Base-by-base conservation (phyloP, 1,284 basidiomycete species). In the Fomitopsis pinicola region DNA sequence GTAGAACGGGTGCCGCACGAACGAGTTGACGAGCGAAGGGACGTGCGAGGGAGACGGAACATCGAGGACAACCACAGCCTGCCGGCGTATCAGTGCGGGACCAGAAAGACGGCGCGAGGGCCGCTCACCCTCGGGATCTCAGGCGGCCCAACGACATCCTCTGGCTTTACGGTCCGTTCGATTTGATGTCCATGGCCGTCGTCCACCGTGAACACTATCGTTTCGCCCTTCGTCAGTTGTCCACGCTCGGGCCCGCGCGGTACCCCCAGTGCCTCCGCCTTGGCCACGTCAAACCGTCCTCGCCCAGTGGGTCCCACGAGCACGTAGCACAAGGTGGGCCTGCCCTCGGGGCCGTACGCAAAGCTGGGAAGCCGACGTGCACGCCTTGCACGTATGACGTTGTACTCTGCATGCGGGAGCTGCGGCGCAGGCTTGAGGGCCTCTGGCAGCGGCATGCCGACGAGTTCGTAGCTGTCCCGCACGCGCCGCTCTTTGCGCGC, bases 271-370 rank as follows among this genome's bases (percentile, higher is more conserved):
- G 77, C 82, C 6, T 78, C 71, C 0, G 95, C 93, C 64, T 85
- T 87, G 60, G 76, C 75, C 0, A 76, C 85, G 64, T 97, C 85
- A 70, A 98, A 97, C 73, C 92, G 94, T n/a, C 95, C 95, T 3
- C 94, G 86, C 42, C 88, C 78, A 2, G 80, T 80, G 0, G 94
- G 92, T 0, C 94, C 93, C 55, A 92, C 81, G 46, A 90, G 74
- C 28, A 96, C 80, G 72, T 95, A 97, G 5, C 82, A 81, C n/a
- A 85, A 62, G 2, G 81, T 77, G 7, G 78, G 73, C 36, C 52
- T 54, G 26, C 48, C 40, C 17, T 30, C 48, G n/a, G 36, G 52
- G 9, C 35, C 45, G 22, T 62, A 40, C 1, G 50, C 5, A 30
- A 62, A 62, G 10, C 33, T 42, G 1, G 61, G 61, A 7, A 62